phyloP scores from a whole-genome alignment of 2,329 filamentous ascomycete genomes.

The Aspergillus vadensis region DNA sequence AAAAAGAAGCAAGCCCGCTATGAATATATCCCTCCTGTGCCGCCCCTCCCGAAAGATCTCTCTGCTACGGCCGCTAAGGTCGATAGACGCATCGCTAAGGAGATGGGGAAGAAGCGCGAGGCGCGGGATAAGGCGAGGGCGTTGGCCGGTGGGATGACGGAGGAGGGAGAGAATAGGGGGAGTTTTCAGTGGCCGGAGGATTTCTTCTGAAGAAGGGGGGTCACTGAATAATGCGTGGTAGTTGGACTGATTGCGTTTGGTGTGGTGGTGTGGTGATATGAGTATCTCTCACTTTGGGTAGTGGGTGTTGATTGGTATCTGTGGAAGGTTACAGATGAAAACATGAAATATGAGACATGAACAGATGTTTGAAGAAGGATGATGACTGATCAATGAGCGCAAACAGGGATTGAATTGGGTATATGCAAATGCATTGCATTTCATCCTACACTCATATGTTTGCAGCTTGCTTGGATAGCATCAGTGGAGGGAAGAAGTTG shows the following conservation, averaged over 20 bases:
- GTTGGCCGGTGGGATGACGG: neutral
- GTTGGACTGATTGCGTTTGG: neutral
- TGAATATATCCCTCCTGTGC: constrained; percentile 44
- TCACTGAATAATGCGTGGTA: too few species aligned
- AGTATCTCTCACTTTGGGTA: too few species aligned
- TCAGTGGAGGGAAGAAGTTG: neutral
- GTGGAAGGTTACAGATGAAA: too few species aligned
- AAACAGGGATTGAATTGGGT: neutral
- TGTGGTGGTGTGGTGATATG: neutral
- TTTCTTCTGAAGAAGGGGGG: constrained; percentile 37
- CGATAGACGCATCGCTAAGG: constrained; percentile 23
- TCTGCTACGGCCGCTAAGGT: constrained; percentile 32
- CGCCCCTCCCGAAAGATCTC: constrained; percentile 41
- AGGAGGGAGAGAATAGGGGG: neutral
- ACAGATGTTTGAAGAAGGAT: neutral
- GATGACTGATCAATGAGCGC: neutral
- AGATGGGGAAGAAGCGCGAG: constrained; percentile 25
- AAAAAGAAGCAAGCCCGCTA: constrained; percentile 22
- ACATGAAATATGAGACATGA: too few species aligned
- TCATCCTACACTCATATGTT: neutral
- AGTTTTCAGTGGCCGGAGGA: constrained; percentile 49
- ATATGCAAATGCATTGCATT: neutral
- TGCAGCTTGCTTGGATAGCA: neutral
- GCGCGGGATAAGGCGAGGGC: constrained; percentile 4
- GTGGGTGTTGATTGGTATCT: too few species aligned